Evolutionary conservation across 441 rosid species (phyloP), one percentile per base, ranked within the genome.

Genomic region (Gossypium trilobum): DNA sequence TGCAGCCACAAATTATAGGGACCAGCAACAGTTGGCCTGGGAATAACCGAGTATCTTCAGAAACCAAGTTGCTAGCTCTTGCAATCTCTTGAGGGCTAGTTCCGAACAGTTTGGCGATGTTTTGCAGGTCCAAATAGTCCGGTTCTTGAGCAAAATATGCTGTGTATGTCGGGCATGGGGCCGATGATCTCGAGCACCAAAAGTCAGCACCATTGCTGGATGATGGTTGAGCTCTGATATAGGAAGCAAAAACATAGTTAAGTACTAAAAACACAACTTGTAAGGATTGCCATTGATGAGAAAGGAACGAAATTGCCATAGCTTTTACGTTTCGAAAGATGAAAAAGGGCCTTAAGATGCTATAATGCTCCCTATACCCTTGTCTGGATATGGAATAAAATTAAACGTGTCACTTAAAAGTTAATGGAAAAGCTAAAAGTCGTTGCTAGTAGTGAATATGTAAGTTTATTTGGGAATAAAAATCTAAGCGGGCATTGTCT

Each of bases 1-100:
- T 78, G 82, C 90, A 87, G 67, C 85, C 79, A 56, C 90, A 89
- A 19, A 8, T 20, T 72, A 83, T 23, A 42, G 91, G 90, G 20
- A 89, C 79, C 44, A 89, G 83, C 76, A 86, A 70, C 31, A 87
- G 83, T 75, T 86, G 90, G 74, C 84, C 76, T 0, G 85, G 90
- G 46, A 75, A 8, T 64, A 87, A 72, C 19, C 2, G 66, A 36
- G 29, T 8, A 50, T 89, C 87, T 65, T 83, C 89, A 31, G 85
- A 85, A 8, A 33, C 78, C 56, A 87, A 67, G 81, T 82, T 83
- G 66, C 82, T 87, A 3, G 90, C 87, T 73, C 76, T 80, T 57
- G 82, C 83, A 61, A 87, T 82, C 2, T 52, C 42, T 42, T 48
- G 44, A 44, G 77, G 80, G 72, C 83, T 83, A 67, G 83, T 83